Evolutionary conservation across 2,329 filamentous ascomycete species (phyloP).

Genomic region (Aureobasidium sp.): DNA sequence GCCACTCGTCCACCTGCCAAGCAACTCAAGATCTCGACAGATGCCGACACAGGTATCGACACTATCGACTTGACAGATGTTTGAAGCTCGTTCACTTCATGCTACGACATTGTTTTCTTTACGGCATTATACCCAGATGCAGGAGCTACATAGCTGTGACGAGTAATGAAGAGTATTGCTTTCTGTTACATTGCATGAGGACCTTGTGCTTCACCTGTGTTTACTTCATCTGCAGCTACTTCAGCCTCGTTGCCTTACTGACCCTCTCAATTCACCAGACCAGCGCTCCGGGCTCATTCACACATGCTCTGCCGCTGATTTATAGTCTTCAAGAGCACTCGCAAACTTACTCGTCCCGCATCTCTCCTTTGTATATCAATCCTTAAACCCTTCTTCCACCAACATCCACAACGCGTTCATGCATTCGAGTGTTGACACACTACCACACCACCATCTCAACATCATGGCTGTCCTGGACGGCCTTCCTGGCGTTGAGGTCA

Average conservation of each 20-base stretch:
- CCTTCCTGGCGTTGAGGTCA: slow-evolving; percentile 20
- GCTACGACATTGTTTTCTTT: neutral
- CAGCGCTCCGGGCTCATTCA: neutral
- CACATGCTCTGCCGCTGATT: neutral
- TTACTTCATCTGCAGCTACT: neutral
- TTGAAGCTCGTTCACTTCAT: neutral
- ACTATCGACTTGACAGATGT: slow-evolving; percentile 2
- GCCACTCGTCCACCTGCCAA: neutral
- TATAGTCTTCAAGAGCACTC: neutral
- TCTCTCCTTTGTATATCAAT: no score
- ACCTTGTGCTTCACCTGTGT: no score
- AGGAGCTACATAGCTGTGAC: neutral
- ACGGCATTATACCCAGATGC: neutral
- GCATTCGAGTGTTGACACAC: neutral
- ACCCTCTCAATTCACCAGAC: neutral
- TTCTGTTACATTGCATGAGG: neutral
- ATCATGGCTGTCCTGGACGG: slow-evolving; percentile 20
- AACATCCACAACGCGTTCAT: neutral
- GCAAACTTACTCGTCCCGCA: neutral
- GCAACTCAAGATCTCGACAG: neutral
- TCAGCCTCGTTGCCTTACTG: neutral
- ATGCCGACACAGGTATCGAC: neutral
- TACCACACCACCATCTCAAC: neutral
- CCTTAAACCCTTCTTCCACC: neutral
- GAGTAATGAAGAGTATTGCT: neutral